Conservation (phyloP, 176 grass and related monocot species). For the Melocanna baccifera region DNA sequence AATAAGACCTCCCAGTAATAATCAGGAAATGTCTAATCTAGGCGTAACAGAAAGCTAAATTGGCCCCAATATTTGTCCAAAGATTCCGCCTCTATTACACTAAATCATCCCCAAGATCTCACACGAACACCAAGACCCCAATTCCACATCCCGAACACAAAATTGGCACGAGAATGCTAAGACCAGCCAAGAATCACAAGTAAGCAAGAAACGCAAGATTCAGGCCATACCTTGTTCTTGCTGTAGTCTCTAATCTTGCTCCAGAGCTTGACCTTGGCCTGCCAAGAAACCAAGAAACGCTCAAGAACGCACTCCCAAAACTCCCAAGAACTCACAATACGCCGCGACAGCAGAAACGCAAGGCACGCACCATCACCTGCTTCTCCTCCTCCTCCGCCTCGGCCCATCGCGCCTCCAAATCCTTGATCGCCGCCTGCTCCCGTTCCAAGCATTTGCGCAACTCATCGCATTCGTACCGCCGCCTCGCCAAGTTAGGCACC, state of each 20-base stretch:
- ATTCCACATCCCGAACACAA: neutral
- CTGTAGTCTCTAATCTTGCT: neutral
- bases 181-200: neutral
- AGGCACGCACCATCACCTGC: neutral
- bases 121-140: neutral
- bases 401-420: neutral
- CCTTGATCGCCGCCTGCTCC: neutral
- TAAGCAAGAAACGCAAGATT: neutral
- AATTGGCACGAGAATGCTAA: neutral
- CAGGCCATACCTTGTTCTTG: neutral
- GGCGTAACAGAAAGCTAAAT: neutral
- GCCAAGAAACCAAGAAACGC: constrained; percentile 10
- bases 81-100: neutral
- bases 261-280: neutral
- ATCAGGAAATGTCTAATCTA: neutral
- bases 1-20: neutral
- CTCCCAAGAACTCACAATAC: constrained; percentile 1
- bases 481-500: neutral
- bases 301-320: neutral
- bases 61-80: neutral
- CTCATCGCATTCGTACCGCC: neutral
- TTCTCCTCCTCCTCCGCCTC: neutral
- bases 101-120: neutral
- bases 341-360: neutral
- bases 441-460: neutral